These are phyloP conservation scores for Stagonosporopsis chrysanthemi DNA, from an alignment of 2,329 filamentous ascomycete species.

Conservation along the genomic window DNA sequence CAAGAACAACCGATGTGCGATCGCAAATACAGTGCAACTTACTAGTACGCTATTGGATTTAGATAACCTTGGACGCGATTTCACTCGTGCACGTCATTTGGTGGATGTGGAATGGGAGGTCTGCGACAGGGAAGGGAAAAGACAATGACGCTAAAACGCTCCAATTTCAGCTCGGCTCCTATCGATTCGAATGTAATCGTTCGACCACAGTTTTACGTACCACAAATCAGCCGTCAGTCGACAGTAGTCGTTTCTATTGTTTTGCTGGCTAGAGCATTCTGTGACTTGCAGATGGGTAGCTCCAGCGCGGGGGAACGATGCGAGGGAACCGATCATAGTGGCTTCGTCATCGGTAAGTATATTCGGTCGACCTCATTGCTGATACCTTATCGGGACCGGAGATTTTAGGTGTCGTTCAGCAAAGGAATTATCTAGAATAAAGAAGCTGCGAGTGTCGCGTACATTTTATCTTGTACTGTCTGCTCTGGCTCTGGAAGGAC, in stretches of 20 bases:
- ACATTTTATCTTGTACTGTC: not conserved
- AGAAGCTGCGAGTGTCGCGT: not conserved
- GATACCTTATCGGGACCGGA: not conserved
- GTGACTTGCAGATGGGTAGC: not conserved
- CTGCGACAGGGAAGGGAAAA: slow-evolving; percentile 37
- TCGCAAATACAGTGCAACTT: slow-evolving; percentile 22
- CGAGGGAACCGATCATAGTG: not conserved
- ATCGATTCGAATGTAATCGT: slow-evolving; percentile 37
- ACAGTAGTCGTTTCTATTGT: too few species aligned
- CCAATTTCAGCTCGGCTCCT: slow-evolving; percentile 50
- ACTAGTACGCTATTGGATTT: slow-evolving; percentile 24
- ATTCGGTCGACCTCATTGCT: not conserved
- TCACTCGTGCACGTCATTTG: slow-evolving; percentile 31
- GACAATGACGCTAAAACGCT: slow-evolving; percentile 41
- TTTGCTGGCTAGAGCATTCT: not conserved
- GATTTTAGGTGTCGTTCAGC: not conserved
- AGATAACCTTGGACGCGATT: slow-evolving; percentile 17
- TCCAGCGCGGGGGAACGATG: not conserved
- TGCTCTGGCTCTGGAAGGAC: not conserved
- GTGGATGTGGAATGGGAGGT: slow-evolving; percentile 41
- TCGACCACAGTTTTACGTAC: slow-evolving; percentile 27
- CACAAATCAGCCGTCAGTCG: slow-evolving; percentile 1
- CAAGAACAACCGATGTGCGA: slow-evolving; percentile 23
- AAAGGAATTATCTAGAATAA: not conserved
- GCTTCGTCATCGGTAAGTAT: slow-evolving; percentile 8